Evolutionary conservation across 1,284 basidiomycete species (phyloP), one percentile per base, ranked within the genome.

Genomic region (Neolentinus lepideus): DNA sequence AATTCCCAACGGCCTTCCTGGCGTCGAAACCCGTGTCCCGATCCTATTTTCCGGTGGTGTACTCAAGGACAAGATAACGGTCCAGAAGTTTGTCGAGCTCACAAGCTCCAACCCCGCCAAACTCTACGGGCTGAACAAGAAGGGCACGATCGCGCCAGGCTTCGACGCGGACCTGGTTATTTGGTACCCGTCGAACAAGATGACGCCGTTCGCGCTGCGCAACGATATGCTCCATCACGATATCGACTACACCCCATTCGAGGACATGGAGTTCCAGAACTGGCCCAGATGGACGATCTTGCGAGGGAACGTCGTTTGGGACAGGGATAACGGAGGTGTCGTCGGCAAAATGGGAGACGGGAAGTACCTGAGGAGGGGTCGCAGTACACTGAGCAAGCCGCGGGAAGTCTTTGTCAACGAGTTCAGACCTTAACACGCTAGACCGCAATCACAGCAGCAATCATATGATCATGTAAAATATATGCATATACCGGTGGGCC

Each of bases 271-370:
- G 33, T 55, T 64, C 48, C 54, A 59, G 24, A 61, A 64, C 53
- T 64, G 62, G 62, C 62, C 62, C 33, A 57, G 62, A 27, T 64
- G 59, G 22, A 64, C 62, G 12, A 56, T 64, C 14, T 56, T 64
- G 11, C 56, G 62, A 2, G 62, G 62, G 1, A 54, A 60, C 51
- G 54, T 64, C n/a, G 62, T 62, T n/a, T 64, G 47, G 47, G 38
- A 43, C n/a, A 43, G 38, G 19, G 47, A 50, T 14, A 50, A 55
- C 16, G 12, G 16, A 1, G 45, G 46, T 2, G 22, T 35, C 19
- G 22, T 35, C 24, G 46, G 51, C 26, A 36, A 47, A 25, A 38
- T 11, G 16, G 21, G 31, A 31, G 12, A 10, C 45, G 24, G 12
- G 10, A 10, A 19, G 33, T 55, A 25, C 43, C 29, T 51, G 25